Percentiles rank a stretch among this genome's conserved stretches.
phyloP scores from a whole-genome alignment of 2,329 filamentous ascomycete species.

The Hypoxylon sp. region DNA sequence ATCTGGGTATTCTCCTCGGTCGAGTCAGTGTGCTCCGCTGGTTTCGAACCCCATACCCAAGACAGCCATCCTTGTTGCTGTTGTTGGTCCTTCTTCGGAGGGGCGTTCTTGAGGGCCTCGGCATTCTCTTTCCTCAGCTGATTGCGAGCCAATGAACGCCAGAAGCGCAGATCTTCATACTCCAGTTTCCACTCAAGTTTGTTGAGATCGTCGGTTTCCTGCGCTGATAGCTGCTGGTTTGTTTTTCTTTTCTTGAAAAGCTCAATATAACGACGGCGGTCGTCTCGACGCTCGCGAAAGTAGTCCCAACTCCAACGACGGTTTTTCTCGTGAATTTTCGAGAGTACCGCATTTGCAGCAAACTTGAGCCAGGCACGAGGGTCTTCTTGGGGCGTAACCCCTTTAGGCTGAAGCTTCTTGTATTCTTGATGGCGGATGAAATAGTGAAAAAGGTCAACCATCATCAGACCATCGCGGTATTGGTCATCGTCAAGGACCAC shows the following conservation, averaged over 20 bases:
- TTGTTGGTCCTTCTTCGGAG: slow-evolving; percentile 63
- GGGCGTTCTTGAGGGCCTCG: slow-evolving; percentile 78
- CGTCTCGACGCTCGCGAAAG: slow-evolving; percentile 91
- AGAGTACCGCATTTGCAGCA: slow-evolving; percentile 86
- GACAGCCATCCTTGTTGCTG: slow-evolving; percentile 90
- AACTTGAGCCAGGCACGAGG: slow-evolving; percentile 93
- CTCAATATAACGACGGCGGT: slow-evolving; percentile 88
- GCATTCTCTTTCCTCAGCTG: slow-evolving; percentile 96
- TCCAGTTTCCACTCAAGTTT: slow-evolving; percentile 86
- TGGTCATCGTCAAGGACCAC: slow-evolving; percentile 98
- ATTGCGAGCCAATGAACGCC: slow-evolving; percentile 92
- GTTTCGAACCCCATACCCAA: slow-evolving; percentile 91
- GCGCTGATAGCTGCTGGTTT: slow-evolving; percentile 74
- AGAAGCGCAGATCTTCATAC: slow-evolving; percentile 97
- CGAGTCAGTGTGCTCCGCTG: slow-evolving; percentile 66
- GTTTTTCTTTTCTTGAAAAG: slow-evolving; percentile 95
- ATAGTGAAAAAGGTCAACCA: slow-evolving; percentile 98
- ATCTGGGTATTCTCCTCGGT: slow-evolving; percentile 87
- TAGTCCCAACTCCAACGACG: slow-evolving; percentile 95
- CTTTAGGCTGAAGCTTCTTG: slow-evolving; percentile 90
- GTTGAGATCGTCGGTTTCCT: slow-evolving; percentile 79
- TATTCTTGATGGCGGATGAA: slow-evolving; percentile 98
- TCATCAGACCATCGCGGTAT: slow-evolving; percentile 96
- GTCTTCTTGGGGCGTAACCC: slow-evolving; percentile 83
- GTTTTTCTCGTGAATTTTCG: slow-evolving; percentile 95